Evolutionary conservation across 73 alveolate genomes (phyloP).

Genomic region (Paramecium pentaurelia): DNA sequence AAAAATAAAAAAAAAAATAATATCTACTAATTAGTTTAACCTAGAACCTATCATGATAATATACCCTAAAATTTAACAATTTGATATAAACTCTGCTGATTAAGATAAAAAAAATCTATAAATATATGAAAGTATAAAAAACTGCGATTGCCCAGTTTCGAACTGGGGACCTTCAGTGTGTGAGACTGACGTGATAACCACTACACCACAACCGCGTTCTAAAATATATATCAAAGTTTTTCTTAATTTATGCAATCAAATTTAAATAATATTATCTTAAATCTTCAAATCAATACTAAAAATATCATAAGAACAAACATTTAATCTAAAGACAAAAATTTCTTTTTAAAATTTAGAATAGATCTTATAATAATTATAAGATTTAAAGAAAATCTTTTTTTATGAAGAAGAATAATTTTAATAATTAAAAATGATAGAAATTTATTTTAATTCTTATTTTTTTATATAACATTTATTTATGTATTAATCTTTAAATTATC

Average conservation of each 20-base stretch:
- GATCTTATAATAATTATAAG: conserved; percentile 72
- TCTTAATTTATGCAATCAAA: neutral
- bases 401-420: conserved; percentile 79
- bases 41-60: no score
- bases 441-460: neutral
- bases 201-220: conserved; percentile 54
- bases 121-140: neutral
- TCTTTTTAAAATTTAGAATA: conserved; percentile 57
- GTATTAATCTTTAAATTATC: neutral
- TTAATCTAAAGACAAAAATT: conserved; percentile 61
- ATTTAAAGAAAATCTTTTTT: neutral
- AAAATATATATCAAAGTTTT: neutral
- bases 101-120: no score
- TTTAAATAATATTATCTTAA: neutral
- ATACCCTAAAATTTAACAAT: neutral
- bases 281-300: neutral
- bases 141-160: conserved; percentile 38
- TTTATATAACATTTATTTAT: neutral
- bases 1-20: no score
- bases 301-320: conserved; percentile 54
- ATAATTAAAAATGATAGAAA: conserved; percentile 65
- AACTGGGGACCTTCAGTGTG: conserved; percentile 49
- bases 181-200: conserved; percentile 56
- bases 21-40: no score
- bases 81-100: neutral